Evolutionary conservation across 2,329 filamentous ascomycete genomes (phyloP).

Genomic region (Penicillium oxalicum): DNA sequence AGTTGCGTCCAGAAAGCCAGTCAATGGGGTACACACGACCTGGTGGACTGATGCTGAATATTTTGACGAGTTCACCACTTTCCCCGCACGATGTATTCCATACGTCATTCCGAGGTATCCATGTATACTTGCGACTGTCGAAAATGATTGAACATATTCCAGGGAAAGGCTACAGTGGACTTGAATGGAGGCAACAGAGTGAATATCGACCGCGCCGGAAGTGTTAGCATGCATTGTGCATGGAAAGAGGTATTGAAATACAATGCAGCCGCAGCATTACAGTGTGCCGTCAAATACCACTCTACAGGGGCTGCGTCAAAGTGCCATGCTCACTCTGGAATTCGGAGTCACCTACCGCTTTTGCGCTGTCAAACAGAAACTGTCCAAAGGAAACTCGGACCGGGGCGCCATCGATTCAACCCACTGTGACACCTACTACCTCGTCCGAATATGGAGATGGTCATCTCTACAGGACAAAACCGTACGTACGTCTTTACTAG

Average conservation of each 20-base stretch:
- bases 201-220: no score
- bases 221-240: neutral
- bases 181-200: neutral
- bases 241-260: neutral
- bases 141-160: no score
- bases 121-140: neutral
- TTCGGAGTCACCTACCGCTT: neutral
- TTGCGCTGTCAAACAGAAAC: neutral
- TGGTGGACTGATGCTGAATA: neutral
- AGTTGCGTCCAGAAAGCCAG: no score
- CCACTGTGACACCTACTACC: no score
- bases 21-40: no score
- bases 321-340: neutral
- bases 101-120: constrained; percentile 1
- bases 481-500: constrained; percentile 13
- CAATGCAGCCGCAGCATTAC: no score
- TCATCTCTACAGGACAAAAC: neutral
- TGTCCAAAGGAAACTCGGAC: neutral
- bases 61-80: neutral
- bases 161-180: neutral
- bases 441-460: no score
- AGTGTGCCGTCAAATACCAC: neutral
- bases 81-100: constrained; percentile 2
- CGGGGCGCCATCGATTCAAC: no score
- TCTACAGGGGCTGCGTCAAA: neutral